Conservation (phyloP, 352 stramenopile species). For the Globisporangium sylvaticum region DNA sequence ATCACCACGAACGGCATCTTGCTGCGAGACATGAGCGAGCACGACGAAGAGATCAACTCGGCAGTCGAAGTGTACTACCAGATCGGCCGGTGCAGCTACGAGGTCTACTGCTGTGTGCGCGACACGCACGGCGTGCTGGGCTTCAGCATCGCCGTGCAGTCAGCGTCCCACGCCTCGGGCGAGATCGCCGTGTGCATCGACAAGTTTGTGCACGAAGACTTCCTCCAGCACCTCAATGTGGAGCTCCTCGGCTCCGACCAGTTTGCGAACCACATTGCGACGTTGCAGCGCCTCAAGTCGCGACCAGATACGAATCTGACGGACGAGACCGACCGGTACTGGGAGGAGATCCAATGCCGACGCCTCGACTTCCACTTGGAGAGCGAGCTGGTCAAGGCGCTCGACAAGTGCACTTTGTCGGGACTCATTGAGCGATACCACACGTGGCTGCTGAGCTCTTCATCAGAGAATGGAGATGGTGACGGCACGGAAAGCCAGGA, state of each 20-base stretch:
- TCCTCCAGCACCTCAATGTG: constrained; percentile 28
- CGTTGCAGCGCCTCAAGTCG: constrained; percentile 38
- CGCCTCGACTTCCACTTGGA: constrained; percentile 67
- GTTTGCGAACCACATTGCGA: constrained; percentile 50
- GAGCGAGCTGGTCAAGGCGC: constrained; percentile 30
- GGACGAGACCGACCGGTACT: constrained; percentile 64
- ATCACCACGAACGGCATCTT: constrained; percentile 54
- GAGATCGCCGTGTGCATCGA: constrained; percentile 64
- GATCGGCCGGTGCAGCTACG: constrained; percentile 70
- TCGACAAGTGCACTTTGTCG: constrained; percentile 37
- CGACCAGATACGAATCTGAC: constrained; percentile 44
- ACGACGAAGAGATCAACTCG: constrained; percentile 70
- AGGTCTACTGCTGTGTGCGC: constrained; percentile 68
- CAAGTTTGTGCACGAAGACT: constrained; percentile 49
- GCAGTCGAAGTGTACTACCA: constrained; percentile 86
- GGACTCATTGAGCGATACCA: constrained; percentile 45
- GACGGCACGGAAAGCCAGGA: not conserved
- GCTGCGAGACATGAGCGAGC: constrained; percentile 56
- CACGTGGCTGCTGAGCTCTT: constrained; percentile 38
- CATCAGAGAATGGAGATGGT: not conserved
- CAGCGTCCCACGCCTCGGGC: constrained; percentile 49
- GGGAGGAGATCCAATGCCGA: constrained; percentile 65
- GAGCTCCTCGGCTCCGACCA: constrained; percentile 18
- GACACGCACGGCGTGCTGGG: constrained; percentile 76
- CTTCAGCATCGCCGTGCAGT: constrained; percentile 67